Conservation (phyloP, 331 rosid genomes). For the Stylosanthes scabra region DNA sequence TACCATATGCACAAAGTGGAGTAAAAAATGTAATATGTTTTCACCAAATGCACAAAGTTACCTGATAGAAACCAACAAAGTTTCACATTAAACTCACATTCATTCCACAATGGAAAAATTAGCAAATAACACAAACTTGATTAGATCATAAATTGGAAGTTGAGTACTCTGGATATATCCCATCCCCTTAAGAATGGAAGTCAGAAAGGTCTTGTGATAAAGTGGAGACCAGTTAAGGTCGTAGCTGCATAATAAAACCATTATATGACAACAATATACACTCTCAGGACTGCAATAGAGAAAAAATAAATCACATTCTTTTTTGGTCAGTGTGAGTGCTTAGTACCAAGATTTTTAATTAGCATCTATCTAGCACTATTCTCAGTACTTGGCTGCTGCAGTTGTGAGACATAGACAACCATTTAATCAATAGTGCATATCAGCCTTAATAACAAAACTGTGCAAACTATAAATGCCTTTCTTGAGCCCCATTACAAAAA, state of each 20-base stretch:
- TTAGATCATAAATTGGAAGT: conserved; percentile 77
- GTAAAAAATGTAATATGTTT: conserved; percentile 13
- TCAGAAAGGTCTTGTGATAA: conserved; percentile 84
- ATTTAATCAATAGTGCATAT: too few species aligned
- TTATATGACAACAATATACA: conserved; percentile 12
- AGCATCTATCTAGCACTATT: not conserved
- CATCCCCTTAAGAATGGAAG: conserved; percentile 68
- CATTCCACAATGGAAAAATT: conserved; percentile 98
- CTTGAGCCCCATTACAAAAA: not conserved
- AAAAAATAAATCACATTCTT: conserved; percentile 23
- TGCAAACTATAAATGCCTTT: not conserved
- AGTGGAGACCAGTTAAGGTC: conserved; percentile 91
- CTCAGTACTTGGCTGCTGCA: not conserved
- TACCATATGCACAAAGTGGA: not conserved
- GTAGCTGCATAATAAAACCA: conserved; percentile 71
- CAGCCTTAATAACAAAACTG: conserved; percentile 16
- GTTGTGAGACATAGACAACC: too few species aligned
- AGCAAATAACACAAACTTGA: conserved; percentile 87
- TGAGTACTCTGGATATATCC: conserved; percentile 83
- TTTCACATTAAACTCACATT: conserved; percentile 98
- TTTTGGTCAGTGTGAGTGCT: conserved; percentile 27
- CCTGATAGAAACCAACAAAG: conserved; percentile 99
- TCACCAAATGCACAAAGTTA: conserved; percentile 29
- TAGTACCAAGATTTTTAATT: conserved; percentile 25
- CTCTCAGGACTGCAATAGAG: conserved; percentile 38